phyloP scores from a whole-genome alignment of 805 yeast species.

The Candida hungchunana region DNA sequence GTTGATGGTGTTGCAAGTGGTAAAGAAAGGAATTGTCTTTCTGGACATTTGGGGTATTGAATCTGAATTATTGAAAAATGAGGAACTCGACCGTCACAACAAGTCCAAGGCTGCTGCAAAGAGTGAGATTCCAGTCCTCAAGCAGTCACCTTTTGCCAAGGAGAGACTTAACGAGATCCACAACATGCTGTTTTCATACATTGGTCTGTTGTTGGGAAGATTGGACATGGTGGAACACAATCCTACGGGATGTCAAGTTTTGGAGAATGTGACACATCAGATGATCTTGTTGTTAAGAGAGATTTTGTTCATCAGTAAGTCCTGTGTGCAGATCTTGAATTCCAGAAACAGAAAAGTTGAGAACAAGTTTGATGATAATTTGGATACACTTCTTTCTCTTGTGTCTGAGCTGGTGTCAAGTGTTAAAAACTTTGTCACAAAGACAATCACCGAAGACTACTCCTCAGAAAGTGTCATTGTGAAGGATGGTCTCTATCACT shows the following conservation, averaged over 20 bases:
- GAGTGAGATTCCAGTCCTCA: conserved; percentile 38
- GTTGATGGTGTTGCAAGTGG: conserved; percentile 60
- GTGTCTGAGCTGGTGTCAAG: conserved; percentile 63
- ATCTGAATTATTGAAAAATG: conserved; percentile 38
- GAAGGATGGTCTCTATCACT: conserved; percentile 38
- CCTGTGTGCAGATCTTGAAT: conserved; percentile 35
- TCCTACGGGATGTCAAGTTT: conserved; percentile 59
- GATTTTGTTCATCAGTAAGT: conserved; percentile 53
- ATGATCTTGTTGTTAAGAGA: conserved; percentile 62
- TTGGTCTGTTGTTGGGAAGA: conserved; percentile 69
- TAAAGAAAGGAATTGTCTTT: conserved; percentile 60
- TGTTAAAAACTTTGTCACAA: conserved; percentile 58
- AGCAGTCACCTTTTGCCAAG: conserved; percentile 56
- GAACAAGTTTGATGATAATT: conserved; percentile 32
- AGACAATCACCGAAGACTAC: conserved; percentile 41
- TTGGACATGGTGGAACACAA: conserved; percentile 75
- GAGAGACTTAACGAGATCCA: conserved; percentile 62
- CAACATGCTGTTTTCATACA: conserved; percentile 52
- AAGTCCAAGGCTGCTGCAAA: conserved; percentile 5
- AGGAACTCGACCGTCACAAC: conserved; percentile 6
- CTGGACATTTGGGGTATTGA: conserved; percentile 71
- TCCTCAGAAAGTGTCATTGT: conserved; percentile 7
- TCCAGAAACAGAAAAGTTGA: conserved; percentile 20
- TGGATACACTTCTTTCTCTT: conserved; percentile 54
- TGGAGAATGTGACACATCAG: conserved; percentile 67